Percentiles rank a stretch among this genome's conserved stretches.
These are phyloP conservation scores for Sporisorium iseilematis-ciliati DNA, from an alignment of 1,284 basidiomycete species.

Conservation along the genomic window DNA sequence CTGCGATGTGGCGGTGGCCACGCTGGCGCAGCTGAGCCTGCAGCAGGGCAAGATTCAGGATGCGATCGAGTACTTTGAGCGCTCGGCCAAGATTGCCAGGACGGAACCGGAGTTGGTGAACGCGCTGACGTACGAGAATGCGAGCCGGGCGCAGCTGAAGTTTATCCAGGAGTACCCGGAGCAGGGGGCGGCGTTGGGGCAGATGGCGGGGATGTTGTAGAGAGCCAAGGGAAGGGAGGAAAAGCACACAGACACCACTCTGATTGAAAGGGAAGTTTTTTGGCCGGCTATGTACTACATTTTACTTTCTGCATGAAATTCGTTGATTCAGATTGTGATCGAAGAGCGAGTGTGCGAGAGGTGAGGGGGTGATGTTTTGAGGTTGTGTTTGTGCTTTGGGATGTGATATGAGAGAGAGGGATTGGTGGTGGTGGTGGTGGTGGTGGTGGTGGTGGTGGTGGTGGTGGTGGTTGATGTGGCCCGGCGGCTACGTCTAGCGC, in stretches of 20 bases:
- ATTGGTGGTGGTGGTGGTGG: too few species aligned
- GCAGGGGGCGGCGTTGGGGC: conserved; percentile 61
- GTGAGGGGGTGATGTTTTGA: too few species aligned
- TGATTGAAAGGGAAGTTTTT: too few species aligned
- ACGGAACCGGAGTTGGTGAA: conserved; percentile 91
- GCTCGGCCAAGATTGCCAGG: conserved; percentile 85
- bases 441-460: too few species aligned
- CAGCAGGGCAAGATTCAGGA: conserved; percentile 91
- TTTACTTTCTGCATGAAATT: too few species aligned
- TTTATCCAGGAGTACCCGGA: conserved; percentile 68
- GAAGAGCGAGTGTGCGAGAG: too few species aligned
- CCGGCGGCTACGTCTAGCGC: too few species aligned
- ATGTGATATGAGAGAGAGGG: background rate
- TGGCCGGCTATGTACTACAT: too few species aligned
- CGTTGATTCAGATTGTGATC: too few species aligned
- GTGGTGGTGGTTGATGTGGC: too few species aligned
- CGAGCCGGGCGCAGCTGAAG: conserved; percentile 62
- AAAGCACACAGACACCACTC: too few species aligned
- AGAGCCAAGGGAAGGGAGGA: background rate
- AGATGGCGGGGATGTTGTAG: conserved; percentile 61
- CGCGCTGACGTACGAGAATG: conserved; percentile 86
- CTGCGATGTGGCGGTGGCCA: conserved; percentile 96
- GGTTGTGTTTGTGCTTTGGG: too few species aligned
- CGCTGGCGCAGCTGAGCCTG: conserved; percentile 90
- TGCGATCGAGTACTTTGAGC: conserved; percentile 88